These are phyloP conservation scores for Epichloe coenophiala DNA, from an alignment of 2,329 filamentous ascomycete genomes.

Conservation along the genomic window DNA sequence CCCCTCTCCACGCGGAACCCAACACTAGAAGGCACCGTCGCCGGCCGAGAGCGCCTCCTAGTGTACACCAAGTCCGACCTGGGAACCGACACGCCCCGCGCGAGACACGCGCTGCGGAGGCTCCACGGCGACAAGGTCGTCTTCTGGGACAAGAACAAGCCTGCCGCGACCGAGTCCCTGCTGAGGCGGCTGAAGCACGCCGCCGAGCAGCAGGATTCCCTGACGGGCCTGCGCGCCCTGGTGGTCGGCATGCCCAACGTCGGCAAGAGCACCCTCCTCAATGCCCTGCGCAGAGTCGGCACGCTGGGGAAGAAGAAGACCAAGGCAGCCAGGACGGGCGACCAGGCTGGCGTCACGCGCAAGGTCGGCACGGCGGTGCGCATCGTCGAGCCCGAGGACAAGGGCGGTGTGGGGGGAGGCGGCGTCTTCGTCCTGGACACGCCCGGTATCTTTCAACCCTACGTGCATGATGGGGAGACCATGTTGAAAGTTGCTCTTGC, in stretches of 20 bases:
- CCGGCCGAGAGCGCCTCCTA: conserved; percentile 60
- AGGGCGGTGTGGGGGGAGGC: conserved; percentile 31
- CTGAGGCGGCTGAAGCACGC: conserved; percentile 23
- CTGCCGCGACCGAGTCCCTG: conserved; percentile 22
- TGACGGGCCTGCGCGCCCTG: conserved; percentile 76
- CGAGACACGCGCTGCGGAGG: conserved; percentile 16
- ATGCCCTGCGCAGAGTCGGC: conserved; percentile 61
- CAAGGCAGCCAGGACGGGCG: conserved; percentile 71
- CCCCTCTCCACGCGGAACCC: conserved; percentile 85
- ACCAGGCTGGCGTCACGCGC: conserved; percentile 79
- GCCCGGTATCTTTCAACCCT: conserved; percentile 89
- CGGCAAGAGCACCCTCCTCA: conserved; percentile 90
- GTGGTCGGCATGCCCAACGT: conserved; percentile 97
- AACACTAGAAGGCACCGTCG: conserved; percentile 66
- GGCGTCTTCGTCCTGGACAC: conserved; percentile 83
- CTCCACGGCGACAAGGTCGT: conserved; percentile 22
- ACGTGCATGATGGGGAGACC: conserved; percentile 67
- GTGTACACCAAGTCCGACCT: conserved; percentile 89
- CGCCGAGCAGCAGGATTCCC: conserved; percentile 28
- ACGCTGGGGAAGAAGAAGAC: conserved; percentile 25
- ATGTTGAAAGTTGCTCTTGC: conserved; percentile 95
- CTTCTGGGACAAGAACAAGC: conserved; percentile 30
- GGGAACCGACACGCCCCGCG: conserved; percentile 26
- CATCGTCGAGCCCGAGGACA: conserved; percentile 38
- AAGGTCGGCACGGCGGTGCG: conserved; percentile 76